Evolutionary conservation across 2,329 filamentous ascomycete genomes (phyloP).

Genomic region (Aspergillus puulaauensis): DNA sequence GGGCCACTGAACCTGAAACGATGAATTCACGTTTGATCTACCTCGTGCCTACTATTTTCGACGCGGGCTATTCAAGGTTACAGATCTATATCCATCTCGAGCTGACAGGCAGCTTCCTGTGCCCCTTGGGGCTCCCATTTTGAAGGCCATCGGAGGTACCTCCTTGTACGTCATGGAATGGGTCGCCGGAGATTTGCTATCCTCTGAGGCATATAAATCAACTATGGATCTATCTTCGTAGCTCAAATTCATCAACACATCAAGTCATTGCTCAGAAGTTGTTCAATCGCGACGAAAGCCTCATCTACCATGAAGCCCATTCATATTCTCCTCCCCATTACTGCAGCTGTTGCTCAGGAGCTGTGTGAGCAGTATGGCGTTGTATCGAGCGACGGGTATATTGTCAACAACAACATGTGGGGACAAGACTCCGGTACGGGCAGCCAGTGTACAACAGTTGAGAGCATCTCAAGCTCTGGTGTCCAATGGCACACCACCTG

Average conservation of each 20-base stretch:
- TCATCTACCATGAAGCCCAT: neutral
- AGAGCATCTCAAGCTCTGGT: conserved; percentile 25
- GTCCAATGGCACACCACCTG: conserved; percentile 44
- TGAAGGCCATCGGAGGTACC: neutral
- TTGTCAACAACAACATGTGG: conserved; percentile 53
- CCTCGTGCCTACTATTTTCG: neutral
- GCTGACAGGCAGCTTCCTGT: neutral
- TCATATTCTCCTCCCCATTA: neutral
- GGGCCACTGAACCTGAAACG: neutral
- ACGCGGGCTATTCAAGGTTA: neutral
- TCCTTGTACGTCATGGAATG: neutral
- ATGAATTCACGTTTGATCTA: neutral
- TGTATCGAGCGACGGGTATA: conserved; percentile 37
- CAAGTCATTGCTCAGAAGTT: neutral
- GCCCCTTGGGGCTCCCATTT: neutral
- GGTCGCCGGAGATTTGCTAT: neutral
- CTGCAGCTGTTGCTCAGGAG: neutral
- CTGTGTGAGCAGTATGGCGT: conserved; percentile 27
- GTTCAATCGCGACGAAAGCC: neutral
- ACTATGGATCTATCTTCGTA: neutral
- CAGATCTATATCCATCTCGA: neutral
- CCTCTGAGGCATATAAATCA: neutral
- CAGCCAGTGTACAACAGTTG: conserved; percentile 41
- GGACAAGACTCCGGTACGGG: conserved; percentile 35
- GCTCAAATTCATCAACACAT: neutral